Evolutionary conservation across 768 basidiomycete genomes (phyloP), one percentile per base, ranked within the genome.

Genomic region (Mycena filopes): DNA sequence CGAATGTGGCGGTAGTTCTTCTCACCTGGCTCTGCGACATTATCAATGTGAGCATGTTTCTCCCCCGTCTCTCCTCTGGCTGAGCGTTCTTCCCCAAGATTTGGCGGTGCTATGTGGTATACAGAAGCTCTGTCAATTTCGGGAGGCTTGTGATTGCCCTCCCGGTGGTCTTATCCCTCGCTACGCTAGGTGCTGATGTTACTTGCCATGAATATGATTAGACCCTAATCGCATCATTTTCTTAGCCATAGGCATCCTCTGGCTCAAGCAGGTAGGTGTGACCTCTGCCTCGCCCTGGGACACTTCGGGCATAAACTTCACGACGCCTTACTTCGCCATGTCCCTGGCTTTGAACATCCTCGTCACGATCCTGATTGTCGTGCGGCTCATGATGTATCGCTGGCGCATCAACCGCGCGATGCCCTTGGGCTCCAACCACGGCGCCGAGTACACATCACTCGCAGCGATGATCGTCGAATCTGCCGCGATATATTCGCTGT

Each of bases 1-100:
- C 64, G 9, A 74, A 74, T 61, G 69, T 65, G 16, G 41, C 48
- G 2, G 66, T 67, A 46, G 60, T 70, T 3, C 28, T 74, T 16
- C 57, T 68, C 2, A 65, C 69, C 23, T 74, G 67, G 69, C 50
- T 69, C 25, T 68, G 67, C 20, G 73, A 73, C 58, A 47, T 55
- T 28, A 55, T 74, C 28, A 45, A 73, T 53, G 73, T 66, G 57
- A 28, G 73, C 28, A 36, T 36, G 16, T 26, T 21, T 29, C 45
- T 33, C 45, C 31, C 21, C 9, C 12, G 8, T 16, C 25, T 29
- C n/a, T 5, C 15, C 15, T 4, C 18, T 38, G 26, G 7, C 33
- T 46, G 28, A 47, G 16, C 26, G 10, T 29, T 21, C 48, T 36
- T 15, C 7, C 10, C 3, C 15, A 23, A 71, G 70, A 36, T 71